phyloP scores from a whole-genome alignment of 2,329 filamentous ascomycete genomes.

The Trichothecium roseum region DNA sequence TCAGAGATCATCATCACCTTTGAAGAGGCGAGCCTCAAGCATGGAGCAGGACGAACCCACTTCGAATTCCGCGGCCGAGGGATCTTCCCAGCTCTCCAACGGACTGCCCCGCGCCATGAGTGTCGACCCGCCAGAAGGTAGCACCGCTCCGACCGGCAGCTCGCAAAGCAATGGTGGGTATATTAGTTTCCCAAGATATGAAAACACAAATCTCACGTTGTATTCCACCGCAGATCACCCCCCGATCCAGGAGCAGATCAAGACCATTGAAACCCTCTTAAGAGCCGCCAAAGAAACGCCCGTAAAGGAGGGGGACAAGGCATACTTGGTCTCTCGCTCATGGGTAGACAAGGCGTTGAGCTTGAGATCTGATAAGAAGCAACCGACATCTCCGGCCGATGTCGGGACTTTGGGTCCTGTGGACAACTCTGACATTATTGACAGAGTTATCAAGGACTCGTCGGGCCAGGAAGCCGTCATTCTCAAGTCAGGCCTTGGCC shows the following conservation, averaged over 20 bases:
- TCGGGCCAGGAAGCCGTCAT: slow-evolving; percentile 53
- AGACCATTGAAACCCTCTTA: slow-evolving; percentile 54
- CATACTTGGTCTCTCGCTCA: slow-evolving; percentile 65
- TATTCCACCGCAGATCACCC: slow-evolving; percentile 17
- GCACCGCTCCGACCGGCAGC: neutral
- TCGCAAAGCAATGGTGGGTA: no score
- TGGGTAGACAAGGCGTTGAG: slow-evolving; percentile 71
- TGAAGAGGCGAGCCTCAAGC: slow-evolving; percentile 53
- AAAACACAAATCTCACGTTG: slow-evolving; percentile 1
- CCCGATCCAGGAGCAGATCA: slow-evolving; percentile 50
- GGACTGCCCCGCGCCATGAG: slow-evolving; percentile 29
- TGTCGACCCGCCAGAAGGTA: slow-evolving; percentile 22
- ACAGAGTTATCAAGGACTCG: slow-evolving; percentile 44
- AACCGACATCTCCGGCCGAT: slow-evolving; percentile 17
- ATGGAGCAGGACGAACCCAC: slow-evolving; percentile 41
- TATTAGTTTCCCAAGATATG: no score
- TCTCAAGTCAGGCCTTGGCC: slow-evolving; percentile 56
- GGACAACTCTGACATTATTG: slow-evolving; percentile 76
- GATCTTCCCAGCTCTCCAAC: slow-evolving; percentile 3
- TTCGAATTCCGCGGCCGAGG: slow-evolving; percentile 26
- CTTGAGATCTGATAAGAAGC: slow-evolving; percentile 47
- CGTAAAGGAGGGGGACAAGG: slow-evolving; percentile 60
- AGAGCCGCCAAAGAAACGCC: slow-evolving; percentile 40
- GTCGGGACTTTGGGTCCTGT: slow-evolving; percentile 58
- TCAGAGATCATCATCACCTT: slow-evolving; percentile 52